These are phyloP conservation scores for Macrophomina pseudophaseolina DNA, from an alignment of 2,329 filamentous ascomycete genomes.

Conservation along the genomic window DNA sequence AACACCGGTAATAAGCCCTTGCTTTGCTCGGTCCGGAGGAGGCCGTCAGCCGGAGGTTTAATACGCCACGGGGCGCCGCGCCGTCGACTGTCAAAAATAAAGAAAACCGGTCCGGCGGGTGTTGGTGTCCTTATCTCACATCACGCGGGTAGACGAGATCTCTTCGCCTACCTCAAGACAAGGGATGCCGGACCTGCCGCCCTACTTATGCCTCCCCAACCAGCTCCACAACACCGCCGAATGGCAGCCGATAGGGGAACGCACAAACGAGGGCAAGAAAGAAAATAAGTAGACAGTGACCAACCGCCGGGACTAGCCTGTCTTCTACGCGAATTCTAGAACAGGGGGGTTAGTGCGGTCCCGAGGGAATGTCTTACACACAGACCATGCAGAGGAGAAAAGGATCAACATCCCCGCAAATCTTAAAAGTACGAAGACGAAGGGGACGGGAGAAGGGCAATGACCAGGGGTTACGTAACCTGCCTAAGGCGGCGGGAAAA, in stretches of 20 bases:
- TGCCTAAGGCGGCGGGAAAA: neutral
- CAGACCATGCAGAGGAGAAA: neutral
- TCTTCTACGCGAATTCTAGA: neutral
- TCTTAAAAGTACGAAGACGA: too few relatives aligned
- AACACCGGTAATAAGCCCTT: too few relatives aligned
- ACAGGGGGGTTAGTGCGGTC: neutral
- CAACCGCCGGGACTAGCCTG: neutral
- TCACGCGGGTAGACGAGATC: too few relatives aligned
- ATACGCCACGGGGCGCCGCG: too few relatives aligned
- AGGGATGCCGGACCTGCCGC: neutral
- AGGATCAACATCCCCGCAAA: slow-evolving; percentile 12
- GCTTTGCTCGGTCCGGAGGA: neutral
- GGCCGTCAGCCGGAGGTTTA: neutral
- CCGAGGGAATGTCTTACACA: neutral
- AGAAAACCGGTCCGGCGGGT: too few relatives aligned
- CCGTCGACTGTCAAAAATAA: too few relatives aligned
- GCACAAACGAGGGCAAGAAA: neutral
- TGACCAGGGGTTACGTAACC: slow-evolving; percentile 3
- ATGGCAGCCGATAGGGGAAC: neutral
- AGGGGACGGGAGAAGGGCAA: neutral
- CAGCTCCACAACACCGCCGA: neutral
- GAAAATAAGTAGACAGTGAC: neutral
- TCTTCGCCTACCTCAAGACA: neutral
- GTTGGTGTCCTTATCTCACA: neutral
- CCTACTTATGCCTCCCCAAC: neutral